A percentile compares a stretch with the other conserved stretches of the same genome.
phyloP scores from a whole-genome alignment of 345 rosid species.

The Streptanthus diversifolius region DNA sequence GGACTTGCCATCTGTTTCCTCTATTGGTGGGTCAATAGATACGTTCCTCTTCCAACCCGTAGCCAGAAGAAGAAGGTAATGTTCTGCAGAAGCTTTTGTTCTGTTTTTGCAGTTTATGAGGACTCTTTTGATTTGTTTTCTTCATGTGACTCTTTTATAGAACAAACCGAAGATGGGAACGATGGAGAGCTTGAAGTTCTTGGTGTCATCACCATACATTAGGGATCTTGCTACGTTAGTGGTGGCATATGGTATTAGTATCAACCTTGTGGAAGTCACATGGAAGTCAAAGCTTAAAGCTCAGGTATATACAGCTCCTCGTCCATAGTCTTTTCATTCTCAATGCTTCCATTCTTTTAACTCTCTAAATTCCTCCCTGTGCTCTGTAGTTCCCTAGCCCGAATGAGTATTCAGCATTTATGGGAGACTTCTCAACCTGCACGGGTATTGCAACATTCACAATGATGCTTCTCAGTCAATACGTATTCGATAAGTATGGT shows the following conservation, averaged over 20 bases:
- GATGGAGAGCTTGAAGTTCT: slow-evolving; percentile 91
- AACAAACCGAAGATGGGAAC: slow-evolving; percentile 91
- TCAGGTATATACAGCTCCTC: slow-evolving; percentile 51
- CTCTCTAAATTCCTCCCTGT: neutral
- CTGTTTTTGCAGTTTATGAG: neutral
- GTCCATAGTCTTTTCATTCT: neutral
- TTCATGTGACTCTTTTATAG: slow-evolving; percentile 34
- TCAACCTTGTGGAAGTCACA: slow-evolving; percentile 94
- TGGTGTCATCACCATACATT: slow-evolving; percentile 77
- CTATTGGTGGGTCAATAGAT: slow-evolving; percentile 91
- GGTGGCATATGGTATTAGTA: slow-evolving; percentile 96
- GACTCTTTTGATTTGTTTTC: slow-evolving; percentile 10
- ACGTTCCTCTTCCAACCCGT: slow-evolving; percentile 72
- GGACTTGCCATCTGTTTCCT: slow-evolving; percentile 72
- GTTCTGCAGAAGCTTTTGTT: neutral
- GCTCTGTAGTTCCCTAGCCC: slow-evolving; percentile 87
- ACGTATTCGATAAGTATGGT: slow-evolving; percentile 74
- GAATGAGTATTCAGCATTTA: slow-evolving; percentile 89
- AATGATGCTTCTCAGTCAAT: slow-evolving; percentile 95
- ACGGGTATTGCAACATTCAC: slow-evolving; percentile 88
- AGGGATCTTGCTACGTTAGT: slow-evolving; percentile 92
- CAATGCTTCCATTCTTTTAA: neutral
- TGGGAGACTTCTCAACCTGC: slow-evolving; percentile 96
- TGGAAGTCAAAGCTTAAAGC: slow-evolving; percentile 99
- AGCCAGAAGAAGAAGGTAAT: slow-evolving; percentile 95